Base-by-base conservation (phyloP, 441 rosid species). In the Eutrema salsugineum region DNA sequence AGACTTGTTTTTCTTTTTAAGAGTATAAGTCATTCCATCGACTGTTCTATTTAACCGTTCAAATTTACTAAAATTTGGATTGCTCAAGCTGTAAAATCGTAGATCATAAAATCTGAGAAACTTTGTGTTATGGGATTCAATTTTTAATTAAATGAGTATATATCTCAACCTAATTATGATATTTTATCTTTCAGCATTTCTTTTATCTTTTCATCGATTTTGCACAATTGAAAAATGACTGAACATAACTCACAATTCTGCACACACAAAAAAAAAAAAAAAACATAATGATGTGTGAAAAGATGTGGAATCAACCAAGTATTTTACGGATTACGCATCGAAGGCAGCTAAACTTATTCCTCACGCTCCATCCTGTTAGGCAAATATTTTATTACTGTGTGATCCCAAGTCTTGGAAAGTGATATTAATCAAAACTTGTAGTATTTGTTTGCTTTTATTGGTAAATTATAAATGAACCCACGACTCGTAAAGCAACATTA, bases 401-500 rank as follows among this genome's bases (percentile, higher is more conserved):
- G n/a, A 20, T 19, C 33, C 22, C 24, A 16, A 59, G 20, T 61
- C 53, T 28, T 35, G 11, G 39, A 49, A 38, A 49, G 17, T 39
- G 48, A 24, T 66, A 36, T 20, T 5, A 39, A 43, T 55, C 64
- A 22, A 55, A 53, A 15, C 50, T 49, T 49, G 30, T 36, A 43
- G 24, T 36, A 49, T 20, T 19, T 42, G 57, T 8, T 57, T 48
- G 50, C 28, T 57, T 58, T 73, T 66, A 40, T 66, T 66, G 67
- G 72, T 66, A 51, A 40, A 49, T 19, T 49, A 56, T 60, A 43
- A 60, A 67, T 74, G 57, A 60, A 51, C 27, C 55, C 57, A 74
- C 43, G 50, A 44, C 49, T 33, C 58, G 15, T 33, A 54, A 72
- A 59, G 78, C 68, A 66, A 22, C 64, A 62, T 51, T 67, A 43